phyloP scores from a whole-genome alignment of 495 filamentous ascomycete genomes.

The Evernia prunastri region DNA sequence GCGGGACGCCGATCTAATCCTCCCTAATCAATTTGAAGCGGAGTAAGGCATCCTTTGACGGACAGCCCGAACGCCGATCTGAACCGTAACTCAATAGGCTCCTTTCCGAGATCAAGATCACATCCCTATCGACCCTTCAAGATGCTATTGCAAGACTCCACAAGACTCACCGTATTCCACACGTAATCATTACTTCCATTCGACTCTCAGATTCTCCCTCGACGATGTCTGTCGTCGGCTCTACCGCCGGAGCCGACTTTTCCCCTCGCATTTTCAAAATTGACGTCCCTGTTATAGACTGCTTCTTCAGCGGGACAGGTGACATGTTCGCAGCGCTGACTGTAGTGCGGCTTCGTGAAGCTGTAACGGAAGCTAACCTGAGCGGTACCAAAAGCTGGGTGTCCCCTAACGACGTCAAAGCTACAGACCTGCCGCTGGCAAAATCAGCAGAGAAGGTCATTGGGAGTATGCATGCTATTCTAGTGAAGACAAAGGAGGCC shows the following conservation, averaged over 20 bases:
- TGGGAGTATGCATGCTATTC: slow-evolving; percentile 84
- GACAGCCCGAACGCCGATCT: slow-evolving; percentile 1
- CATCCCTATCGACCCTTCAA: slow-evolving; percentile 62
- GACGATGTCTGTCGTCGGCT: slow-evolving; percentile 71
- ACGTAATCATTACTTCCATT: slow-evolving; percentile 89
- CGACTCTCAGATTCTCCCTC: slow-evolving; percentile 41
- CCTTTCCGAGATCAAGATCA: slow-evolving; percentile 75
- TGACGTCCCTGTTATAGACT: slow-evolving; percentile 76
- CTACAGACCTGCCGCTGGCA: slow-evolving; percentile 71
- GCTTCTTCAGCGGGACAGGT: slow-evolving; percentile 91
- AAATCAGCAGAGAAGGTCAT: slow-evolving; percentile 78
- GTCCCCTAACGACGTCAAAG: slow-evolving; percentile 57
- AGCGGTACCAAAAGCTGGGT: slow-evolving; percentile 55
- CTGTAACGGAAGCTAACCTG: slow-evolving; percentile 47
- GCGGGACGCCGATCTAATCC: slow-evolving; percentile 75
- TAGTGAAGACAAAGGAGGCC: slow-evolving; percentile 66
- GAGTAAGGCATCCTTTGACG: slow-evolving; percentile 52
- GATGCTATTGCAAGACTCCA: slow-evolving; percentile 73
- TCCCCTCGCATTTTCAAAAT: slow-evolving; percentile 73
- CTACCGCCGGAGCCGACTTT: slow-evolving; percentile 55
- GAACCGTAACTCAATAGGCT: slow-evolving; percentile 43
- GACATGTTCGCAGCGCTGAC: slow-evolving; percentile 97
- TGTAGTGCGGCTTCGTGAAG: slow-evolving; percentile 83
- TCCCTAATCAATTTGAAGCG: slow-evolving; percentile 96
- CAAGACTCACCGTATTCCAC: slow-evolving; percentile 67